Conservation (phyloP, 495 filamentous ascomycete genomes). For the Penicillium odoratum region DNA sequence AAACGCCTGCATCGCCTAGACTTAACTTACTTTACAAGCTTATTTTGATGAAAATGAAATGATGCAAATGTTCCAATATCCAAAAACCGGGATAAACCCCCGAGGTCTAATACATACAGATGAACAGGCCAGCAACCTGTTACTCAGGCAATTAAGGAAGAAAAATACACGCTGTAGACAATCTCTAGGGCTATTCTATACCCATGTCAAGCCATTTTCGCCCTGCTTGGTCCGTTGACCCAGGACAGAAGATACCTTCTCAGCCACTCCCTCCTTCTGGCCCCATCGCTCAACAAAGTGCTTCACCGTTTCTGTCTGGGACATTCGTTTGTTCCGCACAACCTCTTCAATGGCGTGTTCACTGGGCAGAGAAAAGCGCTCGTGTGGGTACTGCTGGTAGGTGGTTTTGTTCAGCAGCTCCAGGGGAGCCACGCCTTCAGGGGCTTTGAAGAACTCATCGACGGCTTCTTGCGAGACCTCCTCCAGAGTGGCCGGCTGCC, state of each 20-base stretch:
- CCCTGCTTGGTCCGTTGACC: conserved; percentile 26
- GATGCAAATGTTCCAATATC: conserved; percentile 14
- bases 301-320: conserved; percentile 19
- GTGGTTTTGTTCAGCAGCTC: conserved; percentile 51
- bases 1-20: too few species aligned
- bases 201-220: conserved; percentile 31
- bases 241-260: conserved; percentile 44
- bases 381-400: conserved; percentile 70
- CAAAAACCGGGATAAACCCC: conserved; percentile 16
- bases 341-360: conserved; percentile 66
- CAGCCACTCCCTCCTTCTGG: conserved; percentile 40
- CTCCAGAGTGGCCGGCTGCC: conserved; percentile 69
- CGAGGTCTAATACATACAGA: conserved; percentile 23
- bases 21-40: too few species aligned
- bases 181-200: conserved; percentile 13
- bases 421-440: conserved; percentile 45
- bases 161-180: conserved; percentile 29
- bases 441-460: conserved; percentile 58
- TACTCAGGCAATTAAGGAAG: conserved; percentile 9
- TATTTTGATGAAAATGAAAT: background rate
- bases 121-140: conserved; percentile 4
- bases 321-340: conserved; percentile 32
- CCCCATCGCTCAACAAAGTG: conserved; percentile 34
- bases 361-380: conserved; percentile 64
- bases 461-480: conserved; percentile 56